Conservation (phyloP, 495 filamentous ascomycete genomes). For the Neurospora africana region DNA sequence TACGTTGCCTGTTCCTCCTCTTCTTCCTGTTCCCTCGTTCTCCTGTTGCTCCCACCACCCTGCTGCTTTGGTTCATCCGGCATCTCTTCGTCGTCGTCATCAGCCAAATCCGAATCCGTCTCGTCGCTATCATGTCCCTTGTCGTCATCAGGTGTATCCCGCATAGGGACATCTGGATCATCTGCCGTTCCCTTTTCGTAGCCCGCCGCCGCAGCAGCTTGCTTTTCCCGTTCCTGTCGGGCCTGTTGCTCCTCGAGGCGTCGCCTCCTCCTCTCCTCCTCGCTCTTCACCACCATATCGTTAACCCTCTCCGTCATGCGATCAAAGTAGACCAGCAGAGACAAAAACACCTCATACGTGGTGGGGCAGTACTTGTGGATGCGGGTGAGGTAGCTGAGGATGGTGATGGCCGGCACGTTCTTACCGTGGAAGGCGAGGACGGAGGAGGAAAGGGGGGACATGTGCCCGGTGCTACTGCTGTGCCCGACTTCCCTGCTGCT, state of each 20-base stretch:
- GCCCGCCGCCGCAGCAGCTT: not conserved
- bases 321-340: slow-evolving; percentile 93
- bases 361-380: slow-evolving; percentile 99
- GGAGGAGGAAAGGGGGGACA: slow-evolving; percentile 73
- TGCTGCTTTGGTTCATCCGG: not conserved
- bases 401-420: slow-evolving; percentile 95
- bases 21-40: slow-evolving; percentile 4
- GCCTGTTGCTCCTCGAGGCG: slow-evolving; percentile 15
- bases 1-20: slow-evolving; percentile 39
- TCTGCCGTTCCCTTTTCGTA: not conserved
- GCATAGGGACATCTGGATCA: slow-evolving; percentile 27
- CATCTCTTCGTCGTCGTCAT: slow-evolving; percentile 19
- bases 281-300: slow-evolving; percentile 38
- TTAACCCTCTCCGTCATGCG: slow-evolving; percentile 98
- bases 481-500: not conserved
- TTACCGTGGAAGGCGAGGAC: slow-evolving; percentile 99
- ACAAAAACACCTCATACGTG: slow-evolving; percentile 96
- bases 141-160: slow-evolving; percentile 14
- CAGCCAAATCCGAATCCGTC: slow-evolving; percentile 31
- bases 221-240: not conserved
- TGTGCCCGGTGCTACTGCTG: slow-evolving; percentile 32
- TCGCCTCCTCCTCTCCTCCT: slow-evolving; percentile 22
- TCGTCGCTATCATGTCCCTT: slow-evolving; percentile 20
- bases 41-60: not conserved
- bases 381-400: slow-evolving; percentile 87